phyloP scores from a whole-genome alignment of 257 asterid species.

The Phtheirospermum japonicum region DNA sequence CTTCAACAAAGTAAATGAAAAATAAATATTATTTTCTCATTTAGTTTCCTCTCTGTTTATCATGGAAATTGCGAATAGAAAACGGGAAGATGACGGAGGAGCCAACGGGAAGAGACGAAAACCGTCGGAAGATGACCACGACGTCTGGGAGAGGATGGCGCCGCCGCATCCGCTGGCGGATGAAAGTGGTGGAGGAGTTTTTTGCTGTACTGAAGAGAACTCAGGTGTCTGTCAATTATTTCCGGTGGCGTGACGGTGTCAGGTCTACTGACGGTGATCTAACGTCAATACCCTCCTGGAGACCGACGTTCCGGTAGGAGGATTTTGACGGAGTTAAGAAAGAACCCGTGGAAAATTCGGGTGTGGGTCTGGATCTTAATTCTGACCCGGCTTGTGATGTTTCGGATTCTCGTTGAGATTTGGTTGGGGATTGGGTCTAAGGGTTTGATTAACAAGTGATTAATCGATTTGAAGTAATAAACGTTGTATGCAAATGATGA shows the following conservation, averaged over 20 bases:
- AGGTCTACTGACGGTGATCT: conserved; percentile 4
- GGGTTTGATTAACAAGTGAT: neutral
- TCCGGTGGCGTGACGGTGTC: conserved; percentile 32
- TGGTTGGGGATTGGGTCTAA: too few species aligned
- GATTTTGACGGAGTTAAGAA: conserved; percentile 30
- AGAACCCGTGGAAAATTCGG: conserved; percentile 13
- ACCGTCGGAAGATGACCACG: conserved; percentile 8
- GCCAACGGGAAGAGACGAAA: conserved; percentile 19
- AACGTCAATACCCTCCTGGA: conserved; percentile 27
- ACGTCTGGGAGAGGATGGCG: conserved; percentile 15
- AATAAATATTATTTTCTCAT: neutral
- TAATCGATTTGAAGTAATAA: neutral
- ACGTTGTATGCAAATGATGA: too few species aligned
- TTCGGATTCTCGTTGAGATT: conserved; percentile 16
- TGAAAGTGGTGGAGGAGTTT: conserved; percentile 64
- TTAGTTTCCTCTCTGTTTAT: neutral
- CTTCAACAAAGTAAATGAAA: too few species aligned
- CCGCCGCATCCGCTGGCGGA: conserved; percentile 27
- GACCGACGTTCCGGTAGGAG: conserved; percentile 30
- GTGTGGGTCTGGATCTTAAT: conserved; percentile 30
- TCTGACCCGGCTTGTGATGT: conserved; percentile 26
- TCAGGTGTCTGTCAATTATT: conserved; percentile 47
- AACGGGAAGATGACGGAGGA: conserved; percentile 25
- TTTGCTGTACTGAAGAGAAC: conserved; percentile 45
- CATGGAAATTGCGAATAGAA: conserved; percentile 29